A percentile compares a stretch with the other conserved stretches of the same genome.
Conservation (phyloP, 169 alveolate species). For the Condylostoma magnum region DNA sequence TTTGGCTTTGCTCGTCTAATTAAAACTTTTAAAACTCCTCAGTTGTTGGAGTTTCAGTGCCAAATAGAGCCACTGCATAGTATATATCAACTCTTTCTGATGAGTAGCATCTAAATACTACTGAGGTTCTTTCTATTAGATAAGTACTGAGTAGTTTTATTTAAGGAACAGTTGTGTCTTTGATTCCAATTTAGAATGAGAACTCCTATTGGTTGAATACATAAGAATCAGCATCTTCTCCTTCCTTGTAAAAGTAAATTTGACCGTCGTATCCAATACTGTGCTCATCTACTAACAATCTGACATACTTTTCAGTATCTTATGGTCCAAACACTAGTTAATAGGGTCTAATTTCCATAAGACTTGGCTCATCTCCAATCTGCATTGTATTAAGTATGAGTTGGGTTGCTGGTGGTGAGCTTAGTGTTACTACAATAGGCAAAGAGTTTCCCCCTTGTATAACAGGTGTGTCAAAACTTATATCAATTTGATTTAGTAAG, state of each 20-base stretch:
- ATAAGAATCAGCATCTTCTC: not conserved
- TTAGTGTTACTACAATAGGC: not conserved
- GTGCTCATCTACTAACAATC: not conserved
- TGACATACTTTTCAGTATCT: not conserved
- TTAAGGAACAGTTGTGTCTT: not conserved
- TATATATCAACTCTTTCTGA: not conserved
- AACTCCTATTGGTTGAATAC: not conserved
- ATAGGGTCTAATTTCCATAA: not conserved
- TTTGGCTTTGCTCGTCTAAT: too few species aligned
- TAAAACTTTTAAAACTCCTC: too few species aligned
- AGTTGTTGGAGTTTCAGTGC: constrained; percentile 14
- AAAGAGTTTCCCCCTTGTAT: constrained; percentile 17
- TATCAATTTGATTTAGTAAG: not conserved
- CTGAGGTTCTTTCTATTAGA: not conserved
- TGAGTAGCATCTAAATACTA: not conserved
- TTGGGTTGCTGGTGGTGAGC: not conserved
- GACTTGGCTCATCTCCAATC: constrained; percentile 13
- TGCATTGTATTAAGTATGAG: not conserved
- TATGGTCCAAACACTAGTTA: not conserved
- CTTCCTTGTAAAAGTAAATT: not conserved
- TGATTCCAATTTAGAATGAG: not conserved
- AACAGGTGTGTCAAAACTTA: not conserved
- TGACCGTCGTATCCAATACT: not conserved
- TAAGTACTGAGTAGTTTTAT: not conserved
- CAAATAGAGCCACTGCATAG: constrained; percentile 5